Evolutionary conservation across 176 grass and related monocot genomes (phyloP), one percentile per base, ranked within the genome.

Genomic region (Thinopyrum elongatum): DNA sequence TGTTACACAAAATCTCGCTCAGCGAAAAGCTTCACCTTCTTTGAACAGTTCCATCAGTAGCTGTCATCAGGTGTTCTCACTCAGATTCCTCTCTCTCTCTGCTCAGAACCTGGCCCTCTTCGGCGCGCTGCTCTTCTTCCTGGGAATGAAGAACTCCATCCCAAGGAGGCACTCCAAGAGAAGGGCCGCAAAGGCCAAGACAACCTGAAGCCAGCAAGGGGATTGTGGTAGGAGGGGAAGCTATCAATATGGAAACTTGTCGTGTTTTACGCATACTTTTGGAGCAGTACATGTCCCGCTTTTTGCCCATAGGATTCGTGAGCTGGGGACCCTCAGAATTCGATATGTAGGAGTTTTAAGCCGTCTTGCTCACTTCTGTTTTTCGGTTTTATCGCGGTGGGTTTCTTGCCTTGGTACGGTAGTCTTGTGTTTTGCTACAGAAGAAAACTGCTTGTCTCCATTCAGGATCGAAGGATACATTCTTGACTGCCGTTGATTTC

Each of bases 71-170:
- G 23, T 15, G 2, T 71, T 49, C 33, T 55, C 3, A 46, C 28
- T 33, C 10, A 9, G 51, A 36, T 36, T 89, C 8, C 74, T 58
- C 57, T 83, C 7, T 46, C 47, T 51, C 16, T 38, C 2, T 60
- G 60, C 58, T 60, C 87, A 98, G 95, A 98, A 95, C 85, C 27
- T 98, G 87, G 95, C 95, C 0, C 86, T 93, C 13, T 76, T 98
- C 2, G 95, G 95, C n/a, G 91, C 95, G 3, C 82, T 98, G 33
- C 89, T 95, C 10, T 98, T 98, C 89, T 98, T 98, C 85, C 19
- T 93, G 17, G 95, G 95, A 17, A 95, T 98, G 93, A 93, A 98
- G 89, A 95, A 93, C 77, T 93, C 93, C 17, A 90, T 98, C 83
- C 95, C 91, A 64, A 93, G 70, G 74, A 84, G 93, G 42, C 84